Percentiles rank a stretch among this genome's conserved stretches.
Evolutionary conservation across 129 eudicot genomes (phyloP).

Genomic region (Centaurea solstitialis): DNA sequence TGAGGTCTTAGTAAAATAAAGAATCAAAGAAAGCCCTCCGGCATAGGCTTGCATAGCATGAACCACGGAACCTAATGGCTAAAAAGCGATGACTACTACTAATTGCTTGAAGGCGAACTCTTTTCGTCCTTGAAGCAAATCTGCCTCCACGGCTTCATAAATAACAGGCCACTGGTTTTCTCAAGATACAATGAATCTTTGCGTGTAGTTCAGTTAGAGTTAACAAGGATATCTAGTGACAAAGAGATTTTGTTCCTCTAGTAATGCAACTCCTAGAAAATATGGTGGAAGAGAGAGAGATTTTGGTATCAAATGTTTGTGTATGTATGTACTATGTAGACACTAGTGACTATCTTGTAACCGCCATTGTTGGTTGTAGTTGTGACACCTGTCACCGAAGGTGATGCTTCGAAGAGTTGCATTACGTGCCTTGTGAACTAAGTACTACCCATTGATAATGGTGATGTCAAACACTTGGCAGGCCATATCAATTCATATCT

Average conservation of each 20-base stretch:
- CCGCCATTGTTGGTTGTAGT: not conserved
- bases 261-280: not conserved
- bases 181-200: no score
- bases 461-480: not conserved
- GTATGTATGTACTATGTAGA: no score
- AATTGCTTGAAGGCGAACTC: no score
- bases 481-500: not conserved
- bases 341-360: not conserved
- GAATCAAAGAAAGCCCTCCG: not conserved
- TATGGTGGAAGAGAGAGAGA: no score
- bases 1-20: not conserved
- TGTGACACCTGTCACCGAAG: no score
- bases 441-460: not conserved
- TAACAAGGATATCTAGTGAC: not conserved
- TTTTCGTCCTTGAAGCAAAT: no score
- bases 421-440: not conserved
- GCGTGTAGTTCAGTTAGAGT: not conserved
- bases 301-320: not conserved
- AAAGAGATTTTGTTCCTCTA: no score
- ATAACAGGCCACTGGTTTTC: no score
- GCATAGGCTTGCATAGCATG: no score
- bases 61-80: not conserved
- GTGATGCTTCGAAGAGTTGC: not conserved
- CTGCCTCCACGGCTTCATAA: no score
- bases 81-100: no score